These are phyloP conservation scores for Cutaneotrichosporon sp. DNA, from an alignment of 1,284 basidiomycete genomes.

Conservation along the genomic window DNA sequence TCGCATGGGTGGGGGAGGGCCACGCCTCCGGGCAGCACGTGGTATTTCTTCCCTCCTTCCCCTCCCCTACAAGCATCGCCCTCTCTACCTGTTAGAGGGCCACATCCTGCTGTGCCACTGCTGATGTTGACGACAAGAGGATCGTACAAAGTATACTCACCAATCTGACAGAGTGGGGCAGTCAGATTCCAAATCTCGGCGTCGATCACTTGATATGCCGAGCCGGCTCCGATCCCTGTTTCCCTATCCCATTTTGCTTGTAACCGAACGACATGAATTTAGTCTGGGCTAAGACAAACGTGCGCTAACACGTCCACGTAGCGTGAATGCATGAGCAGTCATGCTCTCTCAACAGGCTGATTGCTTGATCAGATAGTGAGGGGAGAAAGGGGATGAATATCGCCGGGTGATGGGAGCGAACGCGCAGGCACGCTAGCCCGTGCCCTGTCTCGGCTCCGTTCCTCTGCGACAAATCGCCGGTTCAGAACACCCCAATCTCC, in stretches of 20 bases:
- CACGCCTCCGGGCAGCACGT: no score
- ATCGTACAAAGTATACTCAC: no score
- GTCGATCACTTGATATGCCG: neutral
- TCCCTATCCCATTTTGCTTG: neutral
- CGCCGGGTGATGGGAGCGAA: neutral
- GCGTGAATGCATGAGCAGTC: no score
- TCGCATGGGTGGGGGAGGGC: no score
- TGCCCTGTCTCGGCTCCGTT: neutral
- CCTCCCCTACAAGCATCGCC: no score
- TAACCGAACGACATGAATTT: neutral
- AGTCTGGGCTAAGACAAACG: neutral
- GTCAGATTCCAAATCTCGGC: neutral
- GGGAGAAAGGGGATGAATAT: neutral
- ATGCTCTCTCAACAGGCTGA: no score
- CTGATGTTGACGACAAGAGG: neutral
- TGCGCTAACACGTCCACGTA: no score
- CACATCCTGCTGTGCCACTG: neutral
- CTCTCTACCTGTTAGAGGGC: no score
- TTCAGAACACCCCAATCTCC: neutral
- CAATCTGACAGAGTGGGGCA: neutral
- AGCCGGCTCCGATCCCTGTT: neutral
- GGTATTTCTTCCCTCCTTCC: no score
- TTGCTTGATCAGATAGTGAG: no score
- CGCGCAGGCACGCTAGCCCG: neutral
- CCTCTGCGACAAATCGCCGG: conserved; percentile 2